phyloP scores from a whole-genome alignment of 306 rosid genomes.

The Gynostemma pentaphyllum region DNA sequence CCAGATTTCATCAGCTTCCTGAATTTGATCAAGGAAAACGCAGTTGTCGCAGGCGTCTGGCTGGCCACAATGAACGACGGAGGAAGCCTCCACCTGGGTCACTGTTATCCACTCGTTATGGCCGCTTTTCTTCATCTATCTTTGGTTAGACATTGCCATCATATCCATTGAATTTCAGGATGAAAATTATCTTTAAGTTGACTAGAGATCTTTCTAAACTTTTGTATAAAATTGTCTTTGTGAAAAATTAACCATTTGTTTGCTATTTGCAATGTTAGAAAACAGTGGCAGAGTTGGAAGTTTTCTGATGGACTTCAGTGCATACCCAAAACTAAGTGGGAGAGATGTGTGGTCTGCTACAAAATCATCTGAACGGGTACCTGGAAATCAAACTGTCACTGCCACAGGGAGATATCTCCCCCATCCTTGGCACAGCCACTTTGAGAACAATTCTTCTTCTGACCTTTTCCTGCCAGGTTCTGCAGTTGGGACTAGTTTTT shows the following conservation, averaged over 20 bases:
- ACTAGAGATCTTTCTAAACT: background rate
- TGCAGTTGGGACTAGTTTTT: slow-evolving; percentile 36
- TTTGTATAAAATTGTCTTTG: background rate
- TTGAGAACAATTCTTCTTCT: slow-evolving; percentile 31
- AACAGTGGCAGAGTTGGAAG: slow-evolving; percentile 44
- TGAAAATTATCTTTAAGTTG: background rate
- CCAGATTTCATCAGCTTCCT: slow-evolving; percentile 83
- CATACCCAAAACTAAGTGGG: slow-evolving; percentile 43
- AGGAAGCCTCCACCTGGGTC: slow-evolving; percentile 85
- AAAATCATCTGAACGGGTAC: slow-evolving; percentile 34
- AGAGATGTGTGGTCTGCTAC: slow-evolving; percentile 38
- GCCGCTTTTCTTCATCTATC: slow-evolving; percentile 37
- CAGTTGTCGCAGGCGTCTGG: slow-evolving; percentile 88
- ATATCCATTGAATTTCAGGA: background rate
- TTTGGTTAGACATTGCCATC: slow-evolving; percentile 41
- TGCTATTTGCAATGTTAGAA: slow-evolving; percentile 28
- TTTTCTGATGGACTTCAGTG: slow-evolving; percentile 64
- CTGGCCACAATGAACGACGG: slow-evolving; percentile 92
- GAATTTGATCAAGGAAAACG: slow-evolving; percentile 95
- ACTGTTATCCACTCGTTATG: slow-evolving; percentile 45
- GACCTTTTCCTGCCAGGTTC: slow-evolving; percentile 56
- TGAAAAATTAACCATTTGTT: background rate
- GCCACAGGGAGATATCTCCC: slow-evolving; percentile 23
- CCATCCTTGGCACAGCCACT: slow-evolving; percentile 48
- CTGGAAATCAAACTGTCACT: slow-evolving; percentile 27